Base-by-base conservation (phyloP, 805 yeast genomes). In the Starmerella floris region DNA sequence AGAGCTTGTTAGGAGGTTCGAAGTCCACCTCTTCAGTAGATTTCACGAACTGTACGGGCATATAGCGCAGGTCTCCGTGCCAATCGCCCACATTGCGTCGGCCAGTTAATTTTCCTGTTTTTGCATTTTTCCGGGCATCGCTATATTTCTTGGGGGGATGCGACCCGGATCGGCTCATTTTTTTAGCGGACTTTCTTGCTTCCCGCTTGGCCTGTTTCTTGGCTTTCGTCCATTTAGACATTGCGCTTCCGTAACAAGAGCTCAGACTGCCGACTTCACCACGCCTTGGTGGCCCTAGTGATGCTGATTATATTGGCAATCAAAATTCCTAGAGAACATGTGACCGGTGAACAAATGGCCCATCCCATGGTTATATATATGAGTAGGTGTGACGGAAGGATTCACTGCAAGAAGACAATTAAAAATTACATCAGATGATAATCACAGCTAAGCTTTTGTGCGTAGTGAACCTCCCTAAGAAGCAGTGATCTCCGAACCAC, bases 11-110 rank as follows among this genome's bases (percentile, higher is more conserved):
- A 13, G 8, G 28, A 6, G 34, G 34, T 13, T 17, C 34, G 5
- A 6, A 19, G 34, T 31, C 22, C 9, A 6, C 22, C 34, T 17
- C 22, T 11, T 4, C 34, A 6, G 8, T 31, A 11, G 34, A 11
- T 13, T 19, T n/a, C 10, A 51, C 52, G 37, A 51, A 51, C 17
- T 20, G 31, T n/a, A 51, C 48, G 5, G 54, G 54, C 33, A 33
- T 32, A 35, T 19, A 20, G n/a, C 54, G 43, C 35, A 51, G 37
- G 19, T 28, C 23, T 13, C 39, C 41, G 10, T 23, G 13, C n/a
- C 39, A n/a, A 6, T 20, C 43, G 9, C 37, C 17, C 5, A 17
- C 38, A 5, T 19, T 22, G 16, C 45, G 40, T 26, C 19, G 23
- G 4, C 43, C 43, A 3, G 45, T 39, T 22, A 37, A 8, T 25